Percentiles rank a stretch among this genome's conserved stretches.
These are phyloP conservation scores for Quercus mongolica DNA, from an alignment of 306 rosid genomes.

Conservation along the genomic window DNA sequence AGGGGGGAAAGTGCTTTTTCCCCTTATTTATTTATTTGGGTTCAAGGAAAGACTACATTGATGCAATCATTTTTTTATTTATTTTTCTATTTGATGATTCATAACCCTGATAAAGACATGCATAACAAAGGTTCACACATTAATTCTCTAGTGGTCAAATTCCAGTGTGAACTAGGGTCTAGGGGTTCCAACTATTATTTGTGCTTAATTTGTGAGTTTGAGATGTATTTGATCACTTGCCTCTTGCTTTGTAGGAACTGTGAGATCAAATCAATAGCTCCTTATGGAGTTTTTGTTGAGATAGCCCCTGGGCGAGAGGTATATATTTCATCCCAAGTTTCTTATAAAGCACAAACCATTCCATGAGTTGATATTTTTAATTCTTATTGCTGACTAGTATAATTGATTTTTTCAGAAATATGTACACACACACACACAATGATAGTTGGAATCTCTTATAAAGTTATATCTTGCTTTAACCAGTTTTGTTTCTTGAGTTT, in stretches of 20 bases:
- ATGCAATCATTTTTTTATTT: background rate
- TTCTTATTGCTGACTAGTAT: conserved; percentile 2
- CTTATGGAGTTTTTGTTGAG: conserved; percentile 91
- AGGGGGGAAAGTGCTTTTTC: no score
- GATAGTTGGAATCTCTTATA: background rate
- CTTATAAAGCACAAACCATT: conserved; percentile 10
- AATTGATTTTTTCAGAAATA: background rate
- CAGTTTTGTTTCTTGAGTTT: conserved; percentile 2
- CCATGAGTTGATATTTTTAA: background rate
- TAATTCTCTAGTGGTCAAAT: background rate
- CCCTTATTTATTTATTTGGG: conserved; percentile 7
- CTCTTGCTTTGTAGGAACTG: conserved; percentile 55
- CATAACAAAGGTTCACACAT: background rate
- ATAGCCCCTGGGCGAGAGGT: conserved; percentile 98
- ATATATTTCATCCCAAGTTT: conserved; percentile 26
- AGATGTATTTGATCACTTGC: background rate
- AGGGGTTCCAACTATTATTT: background rate
- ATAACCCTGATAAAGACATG: background rate
- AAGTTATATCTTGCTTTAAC: conserved; percentile 1
- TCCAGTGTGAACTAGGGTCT: background rate
- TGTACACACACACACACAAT: background rate
- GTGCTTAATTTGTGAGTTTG: conserved; percentile 1
- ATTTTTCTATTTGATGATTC: background rate
- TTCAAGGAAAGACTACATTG: background rate
- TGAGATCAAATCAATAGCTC: conserved; percentile 74